Evolutionary conservation across 2,329 filamentous ascomycete species (phyloP).

Genomic region (Fusarium sp.): DNA sequence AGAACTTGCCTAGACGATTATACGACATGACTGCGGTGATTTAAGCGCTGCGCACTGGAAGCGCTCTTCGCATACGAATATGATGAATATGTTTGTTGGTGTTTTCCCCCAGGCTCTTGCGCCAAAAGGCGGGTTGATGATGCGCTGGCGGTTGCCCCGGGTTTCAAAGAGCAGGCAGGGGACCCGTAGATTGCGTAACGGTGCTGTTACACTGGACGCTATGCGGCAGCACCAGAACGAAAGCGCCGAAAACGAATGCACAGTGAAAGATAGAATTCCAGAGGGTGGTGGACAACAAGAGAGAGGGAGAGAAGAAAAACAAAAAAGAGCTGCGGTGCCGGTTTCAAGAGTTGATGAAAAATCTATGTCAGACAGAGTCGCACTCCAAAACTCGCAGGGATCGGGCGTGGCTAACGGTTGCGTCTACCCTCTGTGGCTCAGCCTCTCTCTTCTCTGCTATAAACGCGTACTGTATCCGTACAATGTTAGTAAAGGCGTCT

Average conservation of each 20-base stretch:
- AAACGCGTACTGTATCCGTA: too few species aligned
- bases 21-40: conserved; percentile 68
- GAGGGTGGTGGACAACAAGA: conserved; percentile 5
- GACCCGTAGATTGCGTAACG: conserved; percentile 19
- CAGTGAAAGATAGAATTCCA: conserved; percentile 2
- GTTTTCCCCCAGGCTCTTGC: conserved; percentile 9
- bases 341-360: conserved; percentile 41
- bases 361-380: conserved; percentile 30
- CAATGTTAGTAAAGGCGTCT: conserved; percentile 7
- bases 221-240: conserved; percentile 8
- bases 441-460: conserved; percentile 1
- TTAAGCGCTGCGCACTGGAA: conserved; percentile 35
- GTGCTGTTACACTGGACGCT: background rate
- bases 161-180: conserved; percentile 25
- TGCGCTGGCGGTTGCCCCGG: conserved; percentile 39
- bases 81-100: conserved; percentile 21
- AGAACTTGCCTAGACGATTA: conserved; percentile 74
- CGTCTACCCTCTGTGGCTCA: conserved; percentile 32
- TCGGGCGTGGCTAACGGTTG: conserved; percentile 32
- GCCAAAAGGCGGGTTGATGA: conserved; percentile 12
- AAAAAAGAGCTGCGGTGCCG: conserved; percentile 27
- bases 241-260: conserved; percentile 13
- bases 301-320: too few species aligned
- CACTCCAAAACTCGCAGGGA: conserved; percentile 24
- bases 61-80: conserved; percentile 21